Evolutionary conservation across 2,329 filamentous ascomycete genomes (phyloP).

Genomic region (Zymoseptoria pseudotritici): DNA sequence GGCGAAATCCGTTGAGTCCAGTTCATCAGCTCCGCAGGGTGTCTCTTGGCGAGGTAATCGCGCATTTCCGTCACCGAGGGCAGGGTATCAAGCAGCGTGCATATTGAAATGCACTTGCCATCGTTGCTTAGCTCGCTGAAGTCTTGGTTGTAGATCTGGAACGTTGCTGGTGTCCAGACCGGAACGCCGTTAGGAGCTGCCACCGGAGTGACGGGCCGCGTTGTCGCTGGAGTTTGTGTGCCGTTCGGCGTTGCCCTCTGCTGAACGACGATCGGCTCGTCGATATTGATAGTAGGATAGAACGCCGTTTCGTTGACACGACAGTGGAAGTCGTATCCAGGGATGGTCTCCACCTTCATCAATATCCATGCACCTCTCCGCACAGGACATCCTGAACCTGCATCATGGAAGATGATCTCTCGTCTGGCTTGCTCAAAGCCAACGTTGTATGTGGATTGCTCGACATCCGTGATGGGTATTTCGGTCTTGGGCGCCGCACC

Average conservation of each 20-base stretch:
- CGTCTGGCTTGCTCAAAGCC: conserved; percentile 30
- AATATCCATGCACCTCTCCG: conserved; percentile 46
- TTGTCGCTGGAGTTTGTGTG: conserved; percentile 7
- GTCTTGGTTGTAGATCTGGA: conserved; percentile 46
- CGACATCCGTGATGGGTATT: background rate
- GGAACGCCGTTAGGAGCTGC: conserved; percentile 10
- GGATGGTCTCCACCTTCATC: conserved; percentile 11
- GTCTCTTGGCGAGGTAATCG: conserved; percentile 36
- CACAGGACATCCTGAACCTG: conserved; percentile 29
- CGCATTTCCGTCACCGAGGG: conserved; percentile 56
- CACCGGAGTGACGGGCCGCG: conserved; percentile 4
- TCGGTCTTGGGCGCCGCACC: background rate
- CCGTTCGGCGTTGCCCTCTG: background rate
- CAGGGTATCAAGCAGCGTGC: conserved; percentile 50
- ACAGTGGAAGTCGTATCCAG: conserved; percentile 38
- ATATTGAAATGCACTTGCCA: conserved; percentile 45
- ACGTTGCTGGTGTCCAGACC: conserved; percentile 29
- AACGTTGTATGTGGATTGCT: conserved; percentile 14
- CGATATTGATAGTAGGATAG: conserved; percentile 38
- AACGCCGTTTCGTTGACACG: conserved; percentile 41
- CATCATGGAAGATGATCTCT: conserved; percentile 37
- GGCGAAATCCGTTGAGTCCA: conserved; percentile 58
- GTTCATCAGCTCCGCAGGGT: conserved; percentile 34
- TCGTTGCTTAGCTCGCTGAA: conserved; percentile 47
- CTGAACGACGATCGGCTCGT: conserved; percentile 14